A percentile compares a stretch with the other conserved stretches of the same genome.
These are phyloP conservation scores for Ormosia semicastrata DNA, from an alignment of 306 rosid species.

Conservation along the genomic window DNA sequence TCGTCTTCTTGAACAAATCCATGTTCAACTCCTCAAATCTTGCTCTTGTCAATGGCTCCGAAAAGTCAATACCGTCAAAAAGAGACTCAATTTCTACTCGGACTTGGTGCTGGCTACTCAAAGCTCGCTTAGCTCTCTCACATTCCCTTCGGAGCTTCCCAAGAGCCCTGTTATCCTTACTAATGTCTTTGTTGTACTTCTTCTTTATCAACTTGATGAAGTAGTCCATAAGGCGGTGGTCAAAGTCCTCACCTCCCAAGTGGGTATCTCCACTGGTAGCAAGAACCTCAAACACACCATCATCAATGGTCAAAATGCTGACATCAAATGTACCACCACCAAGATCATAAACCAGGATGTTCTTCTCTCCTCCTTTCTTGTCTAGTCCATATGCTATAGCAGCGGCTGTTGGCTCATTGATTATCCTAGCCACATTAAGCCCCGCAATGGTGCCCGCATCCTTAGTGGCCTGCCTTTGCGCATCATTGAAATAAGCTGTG, in stretches of 20 bases:
- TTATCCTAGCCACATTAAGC: constrained; percentile 47
- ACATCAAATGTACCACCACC: constrained; percentile 75
- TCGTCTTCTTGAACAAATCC: constrained; percentile 59
- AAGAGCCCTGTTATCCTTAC: constrained; percentile 49
- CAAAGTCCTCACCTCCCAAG: constrained; percentile 70
- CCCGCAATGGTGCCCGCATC: constrained; percentile 54
- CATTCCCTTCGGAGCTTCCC: constrained; percentile 60
- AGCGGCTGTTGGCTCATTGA: constrained; percentile 58
- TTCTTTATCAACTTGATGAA: constrained; percentile 52
- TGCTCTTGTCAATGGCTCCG: constrained; percentile 52
- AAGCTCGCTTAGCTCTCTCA: constrained; percentile 59
- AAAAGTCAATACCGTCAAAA: constrained; percentile 52
- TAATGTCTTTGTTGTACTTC: constrained; percentile 50
- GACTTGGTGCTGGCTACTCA: constrained; percentile 63
- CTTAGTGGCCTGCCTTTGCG: constrained; percentile 59
- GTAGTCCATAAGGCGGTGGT: constrained; percentile 58
- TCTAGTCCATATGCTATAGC: constrained; percentile 57
- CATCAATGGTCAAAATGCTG: constrained; percentile 58
- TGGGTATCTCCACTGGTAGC: constrained; percentile 62
- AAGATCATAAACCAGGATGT: constrained; percentile 55
- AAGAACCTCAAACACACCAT: constrained; percentile 59
- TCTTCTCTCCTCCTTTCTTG: constrained; percentile 49
- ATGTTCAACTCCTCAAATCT: constrained; percentile 59
- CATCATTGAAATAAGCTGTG: constrained; percentile 61
- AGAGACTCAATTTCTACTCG: constrained; percentile 57